Conservation (phyloP, 1,284 basidiomycete genomes). For the Xerocomus amazonicus region DNA sequence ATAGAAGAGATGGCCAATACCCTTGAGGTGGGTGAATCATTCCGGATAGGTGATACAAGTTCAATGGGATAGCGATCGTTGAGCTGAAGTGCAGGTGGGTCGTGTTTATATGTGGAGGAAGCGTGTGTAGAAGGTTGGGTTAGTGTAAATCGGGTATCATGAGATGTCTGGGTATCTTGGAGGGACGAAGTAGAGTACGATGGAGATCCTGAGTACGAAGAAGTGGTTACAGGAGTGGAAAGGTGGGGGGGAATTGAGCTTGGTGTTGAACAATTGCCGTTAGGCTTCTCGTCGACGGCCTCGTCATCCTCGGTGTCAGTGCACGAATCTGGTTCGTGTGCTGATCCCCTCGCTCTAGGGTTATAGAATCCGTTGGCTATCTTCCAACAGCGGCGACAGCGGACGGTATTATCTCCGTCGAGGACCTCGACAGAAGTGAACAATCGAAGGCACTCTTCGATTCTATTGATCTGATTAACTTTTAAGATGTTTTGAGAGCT, state of each 20-base stretch:
- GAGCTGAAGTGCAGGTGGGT: conserved; percentile 31
- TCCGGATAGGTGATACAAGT: conserved; percentile 10
- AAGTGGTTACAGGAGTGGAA: conserved; percentile 1
- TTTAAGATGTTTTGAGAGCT: conserved; percentile 28
- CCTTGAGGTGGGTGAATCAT: conserved; percentile 27
- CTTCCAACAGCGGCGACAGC: conserved; percentile 92
- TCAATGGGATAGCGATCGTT: conserved; percentile 24
- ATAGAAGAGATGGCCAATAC: conserved; percentile 50
- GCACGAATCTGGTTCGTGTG: conserved; percentile 32
- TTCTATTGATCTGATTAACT: conserved; percentile 26
- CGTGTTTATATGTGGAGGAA: conserved; percentile 25
- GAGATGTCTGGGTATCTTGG: conserved; percentile 23
- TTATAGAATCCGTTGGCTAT: conserved; percentile 63
- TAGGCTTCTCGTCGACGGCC: conserved; percentile 3
- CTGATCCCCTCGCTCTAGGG: conserved; percentile 32
- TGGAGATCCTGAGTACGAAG: conserved; percentile 9
- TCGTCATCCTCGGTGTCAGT: conserved; percentile 33
- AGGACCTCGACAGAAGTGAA: conserved; percentile 90
- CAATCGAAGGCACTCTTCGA: conserved; percentile 71
- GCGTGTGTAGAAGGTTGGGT: conserved; percentile 26
- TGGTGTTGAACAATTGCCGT: neutral
- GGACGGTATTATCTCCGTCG: conserved; percentile 92
- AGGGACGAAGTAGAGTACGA: conserved; percentile 16
- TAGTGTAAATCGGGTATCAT: conserved; percentile 26
- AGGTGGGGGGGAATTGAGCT: neutral